These are phyloP conservation scores for Cladobotryum mycophilum DNA, from an alignment of 2,329 filamentous ascomycete species.

Conservation along the genomic window DNA sequence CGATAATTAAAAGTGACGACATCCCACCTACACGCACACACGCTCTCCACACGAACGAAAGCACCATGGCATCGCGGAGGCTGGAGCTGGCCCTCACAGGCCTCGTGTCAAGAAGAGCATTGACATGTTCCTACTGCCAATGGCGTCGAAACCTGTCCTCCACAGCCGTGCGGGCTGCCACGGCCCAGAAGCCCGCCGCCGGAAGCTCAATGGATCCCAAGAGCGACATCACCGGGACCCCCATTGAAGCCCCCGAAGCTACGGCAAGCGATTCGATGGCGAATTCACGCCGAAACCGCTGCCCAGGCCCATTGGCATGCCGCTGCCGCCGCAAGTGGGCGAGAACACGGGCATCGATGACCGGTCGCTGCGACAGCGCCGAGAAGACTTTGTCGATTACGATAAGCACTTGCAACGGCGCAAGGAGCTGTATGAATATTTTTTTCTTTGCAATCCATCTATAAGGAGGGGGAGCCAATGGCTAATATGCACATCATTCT, in stretches of 20 bases:
- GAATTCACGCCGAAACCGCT: constrained; percentile 55
- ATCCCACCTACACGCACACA: constrained; percentile 9
- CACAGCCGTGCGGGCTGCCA: constrained; percentile 30
- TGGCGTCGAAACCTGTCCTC: constrained; percentile 43
- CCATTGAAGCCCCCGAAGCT: constrained; percentile 53
- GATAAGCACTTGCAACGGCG: constrained; percentile 76
- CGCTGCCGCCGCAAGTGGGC: constrained; percentile 63
- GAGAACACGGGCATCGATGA: constrained; percentile 75
- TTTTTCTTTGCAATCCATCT: too few relatives aligned
- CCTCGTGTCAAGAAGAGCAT: constrained; percentile 22
- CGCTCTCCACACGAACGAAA: not conserved
- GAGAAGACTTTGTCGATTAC: constrained; percentile 77
- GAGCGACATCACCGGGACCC: constrained; percentile 34
- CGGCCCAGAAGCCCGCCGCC: constrained; percentile 28
- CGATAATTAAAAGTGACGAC: not conserved
- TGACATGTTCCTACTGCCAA: constrained; percentile 45
- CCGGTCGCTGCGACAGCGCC: constrained; percentile 60
- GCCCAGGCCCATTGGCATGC: constrained; percentile 74
- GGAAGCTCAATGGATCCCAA: constrained; percentile 33
- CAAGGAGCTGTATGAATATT: constrained; percentile 58
- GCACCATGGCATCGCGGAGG: constrained; percentile 27
- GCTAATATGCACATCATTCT: not conserved
- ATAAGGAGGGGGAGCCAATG: not conserved
- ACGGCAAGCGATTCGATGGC: constrained; percentile 47
- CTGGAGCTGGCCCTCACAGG: constrained; percentile 24